Evolutionary conservation across 2,329 filamentous ascomycete genomes (phyloP), one percentile per base, ranked within the genome.

Genomic region (Torrubiellomyces zombiae): DNA sequence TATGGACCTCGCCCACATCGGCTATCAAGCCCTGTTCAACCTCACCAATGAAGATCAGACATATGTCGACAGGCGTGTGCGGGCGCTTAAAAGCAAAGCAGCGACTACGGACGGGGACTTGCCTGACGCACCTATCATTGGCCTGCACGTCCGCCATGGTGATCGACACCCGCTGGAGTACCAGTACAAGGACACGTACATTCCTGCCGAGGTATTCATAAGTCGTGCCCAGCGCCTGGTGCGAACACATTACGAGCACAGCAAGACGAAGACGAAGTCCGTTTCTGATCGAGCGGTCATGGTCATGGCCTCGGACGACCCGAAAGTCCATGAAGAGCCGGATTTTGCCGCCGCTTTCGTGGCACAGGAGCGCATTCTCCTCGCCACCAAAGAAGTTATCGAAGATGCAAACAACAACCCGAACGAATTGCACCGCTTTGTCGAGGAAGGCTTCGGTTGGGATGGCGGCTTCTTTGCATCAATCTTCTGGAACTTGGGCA

Each of bases 401-500:
- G 39, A 56, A 38, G 47, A 48, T 34, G 50, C 43, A 29, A 49
- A 46, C 21, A 44, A 49, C 3, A 51, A 67, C 31, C 50, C 51
- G 14, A 51, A 53, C 8, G 54, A 63, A 6, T 67, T 76, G 43
- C 62, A 63, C 35, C 68, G 66, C 37, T 80, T 78, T 44, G 63
- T 78, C 18, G 78, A 83, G 30, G 75, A 83, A 42, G 67, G 73
- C 2, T 72, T 80, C 20, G 82, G 81, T 16, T 91, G 81, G 81
- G 81, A 91, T 45, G 81, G 82, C 11, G 82, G 82, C 2, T 92
- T 91, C 56, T 91, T 77, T 50, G 64, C 67, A 9, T 66, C 70
- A 38, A 74, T 89, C 51, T 91, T 91, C 50, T 85, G 77, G 69
- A 75, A 72, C 25, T 57, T 91, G 1, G 82, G 78, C 4, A 22